A percentile compares a stretch with the other conserved stretches of the same genome.
Evolutionary conservation across 768 basidiomycete genomes (phyloP).

Genomic region (Stropharia rugosoannulata): DNA sequence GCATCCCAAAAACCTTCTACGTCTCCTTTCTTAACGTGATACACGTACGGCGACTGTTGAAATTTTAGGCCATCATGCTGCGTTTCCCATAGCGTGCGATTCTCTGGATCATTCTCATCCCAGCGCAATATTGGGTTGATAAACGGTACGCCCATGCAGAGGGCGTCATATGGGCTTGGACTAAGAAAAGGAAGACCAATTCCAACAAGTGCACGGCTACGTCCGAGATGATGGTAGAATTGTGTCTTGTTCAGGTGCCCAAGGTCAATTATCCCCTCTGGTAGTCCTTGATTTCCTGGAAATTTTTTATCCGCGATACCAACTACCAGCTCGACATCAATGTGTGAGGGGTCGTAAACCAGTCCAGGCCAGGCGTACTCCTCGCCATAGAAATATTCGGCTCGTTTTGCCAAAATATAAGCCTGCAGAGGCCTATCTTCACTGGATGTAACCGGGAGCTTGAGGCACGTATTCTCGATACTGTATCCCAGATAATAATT

Average conservation of each 20-base stretch:
- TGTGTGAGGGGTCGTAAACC: not conserved
- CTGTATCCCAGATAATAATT: slow-evolving; percentile 5
- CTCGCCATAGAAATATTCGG: not conserved
- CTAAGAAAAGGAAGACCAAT: slow-evolving; percentile 1
- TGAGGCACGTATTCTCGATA: not conserved
- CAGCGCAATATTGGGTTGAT: slow-evolving; percentile 1
- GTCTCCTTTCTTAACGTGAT: slow-evolving; percentile 4
- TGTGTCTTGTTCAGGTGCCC: not conserved
- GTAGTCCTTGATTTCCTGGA: not conserved
- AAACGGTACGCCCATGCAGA: slow-evolving; percentile 3
- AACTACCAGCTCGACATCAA: slow-evolving; percentile 2
- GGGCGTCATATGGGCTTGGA: slow-evolving; percentile 6
- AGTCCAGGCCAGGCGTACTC: slow-evolving; percentile 1
- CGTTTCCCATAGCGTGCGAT: not conserved
- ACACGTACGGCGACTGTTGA: slow-evolving; percentile 3
- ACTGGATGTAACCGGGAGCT: not conserved
- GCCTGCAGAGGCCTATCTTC: slow-evolving; percentile 1
- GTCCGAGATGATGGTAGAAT: slow-evolving; percentile 1
- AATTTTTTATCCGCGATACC: not conserved
- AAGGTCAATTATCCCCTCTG: not conserved
- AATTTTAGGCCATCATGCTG: slow-evolving; percentile 4
- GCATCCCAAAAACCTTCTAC: not conserved
- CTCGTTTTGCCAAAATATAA: slow-evolving; percentile 1
- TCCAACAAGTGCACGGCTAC: slow-evolving; percentile 2
- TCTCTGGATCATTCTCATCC: slow-evolving; percentile 1